phyloP scores from a whole-genome alignment of 2,329 filamentous ascomycete genomes.

The Fusarium clavum region DNA sequence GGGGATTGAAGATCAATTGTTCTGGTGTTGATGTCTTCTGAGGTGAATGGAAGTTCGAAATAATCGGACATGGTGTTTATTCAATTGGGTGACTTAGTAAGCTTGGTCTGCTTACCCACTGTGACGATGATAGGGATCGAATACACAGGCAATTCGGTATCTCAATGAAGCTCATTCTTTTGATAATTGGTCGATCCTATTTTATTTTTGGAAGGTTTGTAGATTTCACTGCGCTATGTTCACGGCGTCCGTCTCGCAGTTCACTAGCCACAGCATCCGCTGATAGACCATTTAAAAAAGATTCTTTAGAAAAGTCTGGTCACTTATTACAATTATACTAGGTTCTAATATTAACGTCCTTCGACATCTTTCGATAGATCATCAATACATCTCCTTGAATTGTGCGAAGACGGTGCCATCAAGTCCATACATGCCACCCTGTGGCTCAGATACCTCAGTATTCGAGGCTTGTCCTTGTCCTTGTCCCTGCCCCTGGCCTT shows the following conservation, averaged over 20 bases:
- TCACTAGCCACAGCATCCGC: neutral
- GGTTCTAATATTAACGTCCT: neutral
- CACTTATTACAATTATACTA: constrained; percentile 1
- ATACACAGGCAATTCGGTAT: neutral
- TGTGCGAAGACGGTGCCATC: constrained; percentile 54
- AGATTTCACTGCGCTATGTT: too few species aligned
- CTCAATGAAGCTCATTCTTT: neutral
- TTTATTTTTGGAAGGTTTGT: neutral
- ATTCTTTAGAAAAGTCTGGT: neutral
- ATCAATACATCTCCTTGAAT: constrained; percentile 54
- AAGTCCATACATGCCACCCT: constrained; percentile 39
- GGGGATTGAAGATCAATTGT: neutral
- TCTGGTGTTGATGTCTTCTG: neutral
- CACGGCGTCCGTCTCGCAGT: neutral
- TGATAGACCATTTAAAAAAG: neutral
- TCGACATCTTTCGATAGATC: neutral
- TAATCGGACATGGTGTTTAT: neutral
- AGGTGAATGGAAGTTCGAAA: neutral
- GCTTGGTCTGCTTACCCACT: constrained; percentile 5
- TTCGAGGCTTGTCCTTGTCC: constrained; percentile 41
- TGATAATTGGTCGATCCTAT: neutral
- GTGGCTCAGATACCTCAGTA: constrained; percentile 42
- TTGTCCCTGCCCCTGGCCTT: constrained; percentile 38
- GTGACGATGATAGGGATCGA: neutral
- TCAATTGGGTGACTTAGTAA: constrained; percentile 15